Base-by-base conservation (phyloP, 2,329 filamentous ascomycete genomes). In the Cadophora malorum region DNA sequence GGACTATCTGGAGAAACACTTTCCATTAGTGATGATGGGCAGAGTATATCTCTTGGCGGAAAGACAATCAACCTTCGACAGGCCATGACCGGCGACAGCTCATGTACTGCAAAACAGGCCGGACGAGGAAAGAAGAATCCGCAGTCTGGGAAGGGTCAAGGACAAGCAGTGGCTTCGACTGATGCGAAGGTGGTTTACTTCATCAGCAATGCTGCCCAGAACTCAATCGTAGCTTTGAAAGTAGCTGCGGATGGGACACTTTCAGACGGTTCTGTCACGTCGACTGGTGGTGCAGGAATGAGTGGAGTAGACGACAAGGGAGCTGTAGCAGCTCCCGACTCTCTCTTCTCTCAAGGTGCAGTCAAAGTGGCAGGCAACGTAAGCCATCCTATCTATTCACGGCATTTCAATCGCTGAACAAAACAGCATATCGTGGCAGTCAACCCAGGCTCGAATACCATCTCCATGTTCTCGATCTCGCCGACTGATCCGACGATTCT, bases 381-480 rank as follows among this genome's bases (percentile, higher is more conserved):
- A 78, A 75, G 81, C 73, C 10, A 21, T 31, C 5, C 9, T 49
- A 21, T 60, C n/a, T 14, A 21, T 41, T 53, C 25, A 25, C 14
- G 23, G 31, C 19, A 66, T 55, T 21, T 3, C 38, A 25, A 35
- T 19, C 50, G n/a, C 63, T 62, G 63, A 66, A 47, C 66, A 21
- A 70, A 50, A 23, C n/a, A 38, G 85, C 76, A 78, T 66, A 67
- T 89, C 1, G 87, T 89, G 69, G 84, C 84, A 0, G 85, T 88
- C 52, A 86, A 86, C 64, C 76, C 84, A 1, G 85, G 84, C 4
- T 85, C 83, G 25, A 86, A 86, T 73, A 83, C 82, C 0, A 69
- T 87, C 2, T 80, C 80, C 63, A 83, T 86, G 81, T 81, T 88
- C 50, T 59, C 72, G 6, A 84, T 87, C 70, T 75, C 79, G 5